Percentiles rank a stretch among this genome's conserved stretches.
Conservation (phyloP, 2,329 filamentous ascomycete species). For the Scolecobasidium constrictum region DNA sequence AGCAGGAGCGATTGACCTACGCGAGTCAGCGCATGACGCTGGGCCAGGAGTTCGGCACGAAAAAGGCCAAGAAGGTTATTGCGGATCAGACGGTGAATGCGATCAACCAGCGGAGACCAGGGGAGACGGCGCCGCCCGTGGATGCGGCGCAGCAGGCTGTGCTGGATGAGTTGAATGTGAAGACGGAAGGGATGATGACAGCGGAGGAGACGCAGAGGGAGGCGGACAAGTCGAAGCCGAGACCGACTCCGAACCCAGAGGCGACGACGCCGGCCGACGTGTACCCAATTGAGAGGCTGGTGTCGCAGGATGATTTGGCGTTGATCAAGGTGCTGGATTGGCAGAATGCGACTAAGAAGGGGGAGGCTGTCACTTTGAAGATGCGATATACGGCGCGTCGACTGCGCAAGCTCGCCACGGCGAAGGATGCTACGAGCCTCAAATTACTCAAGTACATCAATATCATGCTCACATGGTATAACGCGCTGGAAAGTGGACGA, state of each 20-base stretch:
- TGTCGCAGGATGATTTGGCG: constrained; percentile 53
- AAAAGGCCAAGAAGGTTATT: constrained; percentile 74
- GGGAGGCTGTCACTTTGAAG: constrained; percentile 43
- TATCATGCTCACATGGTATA: constrained; percentile 37
- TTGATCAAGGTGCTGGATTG: constrained; percentile 62
- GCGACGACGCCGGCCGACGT: constrained; percentile 61
- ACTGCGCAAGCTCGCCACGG: constrained; percentile 42
- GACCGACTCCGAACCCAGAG: constrained; percentile 57
- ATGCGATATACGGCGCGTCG: constrained; percentile 58
- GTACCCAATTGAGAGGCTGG: constrained; percentile 55
- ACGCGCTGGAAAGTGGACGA: constrained; percentile 23
- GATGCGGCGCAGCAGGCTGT: constrained; percentile 17
- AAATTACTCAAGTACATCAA: constrained; percentile 39
- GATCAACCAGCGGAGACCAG: constrained; percentile 35
- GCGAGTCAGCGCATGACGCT: constrained; percentile 50
- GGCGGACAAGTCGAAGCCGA: constrained; percentile 58
- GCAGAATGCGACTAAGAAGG: constrained; percentile 54
- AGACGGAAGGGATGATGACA: constrained; percentile 41
- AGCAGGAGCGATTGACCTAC: neutral
- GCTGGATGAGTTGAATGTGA: constrained; percentile 2
- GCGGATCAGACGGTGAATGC: constrained; percentile 59
- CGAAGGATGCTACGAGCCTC: constrained; percentile 36
- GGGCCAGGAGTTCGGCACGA: constrained; percentile 71
- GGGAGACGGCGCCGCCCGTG: constrained; percentile 23
- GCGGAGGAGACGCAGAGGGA: constrained; percentile 53